Base-by-base conservation (phyloP, 345 rosid species). In the Bruguiera sexangula region DNA sequence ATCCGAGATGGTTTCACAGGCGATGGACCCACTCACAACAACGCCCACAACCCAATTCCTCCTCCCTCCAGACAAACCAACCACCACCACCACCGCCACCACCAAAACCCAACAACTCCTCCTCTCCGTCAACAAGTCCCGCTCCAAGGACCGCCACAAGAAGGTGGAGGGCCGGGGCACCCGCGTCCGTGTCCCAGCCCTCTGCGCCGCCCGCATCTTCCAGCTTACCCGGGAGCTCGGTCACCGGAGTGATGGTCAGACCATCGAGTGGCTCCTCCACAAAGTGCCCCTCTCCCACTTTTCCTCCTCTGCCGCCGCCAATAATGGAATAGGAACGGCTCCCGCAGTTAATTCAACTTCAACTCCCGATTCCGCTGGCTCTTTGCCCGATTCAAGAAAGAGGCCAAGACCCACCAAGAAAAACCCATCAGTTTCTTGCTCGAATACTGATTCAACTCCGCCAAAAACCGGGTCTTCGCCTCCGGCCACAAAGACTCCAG, bases 101-200 rank as follows among this genome's bases (percentile, higher is more conserved):
- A 10, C 74, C 16, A 63, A 48, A 46, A 43, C 50, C 50, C 50
- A 43, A 13, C 50, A 13, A 43, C 18, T 43, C 3, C 50, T 43
- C 18, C 50, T 43, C 50, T 43, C 50, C 50, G 18, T 43, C 50
- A 8, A 43, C 50, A 43, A 43, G 50, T 11, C 50, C 50, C 50
- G 18, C 50, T 43, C 50, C 2, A 76, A 56, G 48, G 83, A 79
- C 55, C 73, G 75, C 36, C 83, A 72, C 54, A 13, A 65, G 6
- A 82, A 59, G 74, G 81, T 82, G 66, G 63, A 73, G 6, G 83
- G 82, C 8, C 58, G 72, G 2, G 83, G 71, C 66, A 68, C 64
- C 19, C 85, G 81, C n/a, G 63, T 79, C 56, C 59, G 73, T 15
- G 56, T 53, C 29, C 73, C 81, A 0, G 10, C 67, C 0, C 7